Evolutionary conservation across 2,329 filamentous ascomycete genomes (phyloP).

Genomic region (Arthrinium puccinioides): DNA sequence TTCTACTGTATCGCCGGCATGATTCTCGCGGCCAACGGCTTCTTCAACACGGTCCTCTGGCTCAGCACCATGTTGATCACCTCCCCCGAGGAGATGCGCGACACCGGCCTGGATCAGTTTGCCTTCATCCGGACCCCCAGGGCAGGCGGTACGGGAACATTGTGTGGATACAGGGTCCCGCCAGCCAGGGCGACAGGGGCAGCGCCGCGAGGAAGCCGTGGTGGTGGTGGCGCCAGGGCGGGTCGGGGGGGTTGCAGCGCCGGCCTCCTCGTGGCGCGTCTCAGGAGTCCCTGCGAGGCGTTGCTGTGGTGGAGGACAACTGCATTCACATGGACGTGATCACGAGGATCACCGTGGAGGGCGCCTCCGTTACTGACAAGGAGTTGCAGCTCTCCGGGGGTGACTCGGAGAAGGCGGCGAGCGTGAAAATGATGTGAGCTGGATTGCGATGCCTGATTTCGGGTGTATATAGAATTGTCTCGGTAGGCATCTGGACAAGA

Average conservation of each 20-base stretch:
- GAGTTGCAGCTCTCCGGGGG: too few relatives aligned
- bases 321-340: constrained; percentile 9
- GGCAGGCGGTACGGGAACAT: constrained; percentile 8
- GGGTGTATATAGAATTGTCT: too few relatives aligned
- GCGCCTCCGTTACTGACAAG: too few relatives aligned
- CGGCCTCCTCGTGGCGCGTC: neutral
- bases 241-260: constrained; percentile 4
- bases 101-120: constrained; percentile 10
- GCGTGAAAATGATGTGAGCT: too few relatives aligned
- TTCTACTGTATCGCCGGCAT: constrained; percentile 9
- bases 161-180: constrained; percentile 6
- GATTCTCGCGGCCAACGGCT: constrained; percentile 9
- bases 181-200: neutral
- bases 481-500: too few relatives aligned
- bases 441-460: too few relatives aligned
- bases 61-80: constrained; percentile 10
- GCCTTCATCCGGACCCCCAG: constrained; percentile 9
- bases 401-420: too few relatives aligned
- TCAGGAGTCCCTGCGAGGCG: constrained; percentile 1
- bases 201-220: neutral
- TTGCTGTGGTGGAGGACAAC: constrained; percentile 1
- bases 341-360: constrained; percentile 7
- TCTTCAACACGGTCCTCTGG: constrained; percentile 12
- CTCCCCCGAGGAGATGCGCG: constrained; percentile 7
- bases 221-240: constrained; percentile 8